A percentile compares a stretch with the other conserved stretches of the same genome.
These are phyloP conservation scores for Zizania latifolia DNA, from an alignment of 176 grass and related monocot genomes.

Conservation along the genomic window DNA sequence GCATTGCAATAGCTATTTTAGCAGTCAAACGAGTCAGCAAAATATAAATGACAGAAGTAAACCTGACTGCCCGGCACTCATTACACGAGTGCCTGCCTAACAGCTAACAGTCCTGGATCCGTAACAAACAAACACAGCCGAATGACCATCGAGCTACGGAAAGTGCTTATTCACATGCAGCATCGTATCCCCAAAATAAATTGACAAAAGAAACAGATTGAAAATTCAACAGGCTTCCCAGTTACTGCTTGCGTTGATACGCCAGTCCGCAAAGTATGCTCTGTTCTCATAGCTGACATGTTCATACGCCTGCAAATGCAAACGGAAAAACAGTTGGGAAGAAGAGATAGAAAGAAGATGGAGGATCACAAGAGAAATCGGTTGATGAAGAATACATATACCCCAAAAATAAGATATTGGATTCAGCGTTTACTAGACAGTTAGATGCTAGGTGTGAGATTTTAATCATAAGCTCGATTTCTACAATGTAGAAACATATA, in stretches of 20 bases:
- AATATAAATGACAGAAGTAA: not conserved
- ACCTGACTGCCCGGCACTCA: not conserved
- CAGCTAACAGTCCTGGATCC: not conserved
- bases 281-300: not conserved
- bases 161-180: not conserved
- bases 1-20: not conserved
- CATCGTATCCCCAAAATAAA: not conserved
- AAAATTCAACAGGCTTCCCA: not conserved
- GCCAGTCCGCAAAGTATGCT: not conserved
- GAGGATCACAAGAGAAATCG: not conserved
- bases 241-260: not conserved
- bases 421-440: not conserved
- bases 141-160: not conserved
- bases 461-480: not conserved
- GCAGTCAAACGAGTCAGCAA: not conserved
- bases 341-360: not conserved
- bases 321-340: not conserved
- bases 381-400: not conserved
- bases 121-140: not conserved
- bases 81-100: not conserved
- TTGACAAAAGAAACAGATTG: not conserved
- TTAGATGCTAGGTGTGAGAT: not conserved
- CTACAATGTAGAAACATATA: not conserved
- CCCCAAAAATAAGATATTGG: not conserved
- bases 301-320: slow-evolving; percentile 1